phyloP scores from a whole-genome alignment of 768 basidiomycete genomes.

The Tricholoma sp. region DNA sequence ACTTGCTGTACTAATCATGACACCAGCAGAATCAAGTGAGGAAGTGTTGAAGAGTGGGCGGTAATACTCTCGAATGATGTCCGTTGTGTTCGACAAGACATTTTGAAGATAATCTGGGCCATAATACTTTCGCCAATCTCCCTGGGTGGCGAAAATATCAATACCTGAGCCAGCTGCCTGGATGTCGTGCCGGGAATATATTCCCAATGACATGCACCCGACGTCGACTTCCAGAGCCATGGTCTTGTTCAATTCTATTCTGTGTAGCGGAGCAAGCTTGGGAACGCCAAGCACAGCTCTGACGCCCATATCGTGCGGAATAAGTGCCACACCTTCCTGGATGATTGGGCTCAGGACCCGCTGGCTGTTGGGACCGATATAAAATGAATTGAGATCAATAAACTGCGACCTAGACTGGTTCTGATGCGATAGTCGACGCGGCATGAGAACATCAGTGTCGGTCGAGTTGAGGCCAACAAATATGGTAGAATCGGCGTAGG shows the following conservation, averaged over 20 bases:
- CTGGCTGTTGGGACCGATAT: conserved; percentile 11
- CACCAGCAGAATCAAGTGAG: conserved; percentile 7
- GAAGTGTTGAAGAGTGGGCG: conserved; percentile 15
- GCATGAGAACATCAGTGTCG: conserved; percentile 19
- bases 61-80: conserved; percentile 13
- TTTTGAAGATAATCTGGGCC: conserved; percentile 17
- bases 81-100: conserved; percentile 13
- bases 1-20: conserved; percentile 4
- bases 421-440: conserved; percentile 9
- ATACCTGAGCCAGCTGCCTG: not conserved
- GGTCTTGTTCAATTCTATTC: conserved; percentile 12
- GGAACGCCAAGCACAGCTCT: conserved; percentile 17
- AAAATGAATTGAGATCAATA: conserved; percentile 11
- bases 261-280: conserved; percentile 5
- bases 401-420: not conserved
- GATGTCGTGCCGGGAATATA: not conserved
- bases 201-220: conserved; percentile 14
- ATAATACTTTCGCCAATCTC: conserved; percentile 13
- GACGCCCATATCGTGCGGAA: conserved; percentile 13
- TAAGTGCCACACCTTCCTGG: conserved; percentile 10
- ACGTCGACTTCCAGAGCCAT: conserved; percentile 17
- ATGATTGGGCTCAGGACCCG: conserved; percentile 7
- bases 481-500: conserved; percentile 14
- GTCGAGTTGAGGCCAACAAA: conserved; percentile 16
- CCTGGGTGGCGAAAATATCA: conserved; percentile 5